These are phyloP conservation scores for Sugiyamaella qingdaonensis DNA, from an alignment of 805 yeast genomes.

Conservation along the genomic window DNA sequence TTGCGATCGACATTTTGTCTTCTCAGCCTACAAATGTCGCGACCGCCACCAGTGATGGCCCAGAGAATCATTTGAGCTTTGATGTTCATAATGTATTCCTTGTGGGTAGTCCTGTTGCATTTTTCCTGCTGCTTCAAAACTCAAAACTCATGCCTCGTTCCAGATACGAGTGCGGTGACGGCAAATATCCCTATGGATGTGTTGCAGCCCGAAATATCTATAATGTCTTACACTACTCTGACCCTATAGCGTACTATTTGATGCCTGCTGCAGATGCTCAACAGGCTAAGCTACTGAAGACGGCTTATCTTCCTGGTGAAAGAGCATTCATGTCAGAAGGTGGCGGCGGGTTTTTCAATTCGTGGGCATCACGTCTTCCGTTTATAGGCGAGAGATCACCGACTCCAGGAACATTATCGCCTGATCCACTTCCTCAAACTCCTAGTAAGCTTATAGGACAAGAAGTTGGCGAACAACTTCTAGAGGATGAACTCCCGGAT, in stretches of 20 bases:
- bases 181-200: conserved; percentile 35
- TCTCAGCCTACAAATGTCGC: conserved; percentile 34
- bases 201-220: conserved; percentile 70
- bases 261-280: conserved; percentile 68
- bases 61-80: conserved; percentile 45
- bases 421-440: not conserved
- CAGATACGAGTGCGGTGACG: conserved; percentile 12
- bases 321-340: conserved; percentile 15
- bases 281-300: conserved; percentile 25
- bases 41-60: conserved; percentile 31
- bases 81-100: conserved; percentile 71
- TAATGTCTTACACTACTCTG: conserved; percentile 84
- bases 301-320: conserved; percentile 27
- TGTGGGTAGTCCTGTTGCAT: conserved; percentile 84
- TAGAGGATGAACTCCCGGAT: conserved; percentile 3
- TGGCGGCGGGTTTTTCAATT: conserved; percentile 16
- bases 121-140: conserved; percentile 44
- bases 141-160: conserved; percentile 29
- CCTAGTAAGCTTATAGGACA: not conserved
- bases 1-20: conserved; percentile 66
- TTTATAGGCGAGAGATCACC: not conserved
- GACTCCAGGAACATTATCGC: not conserved
- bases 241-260: conserved; percentile 83
- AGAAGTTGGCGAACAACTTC: not conserved
- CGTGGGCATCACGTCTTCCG: conserved; percentile 6